Evolutionary conservation across 257 asterid species (phyloP).

Genomic region (Apocynum venetum): DNA sequence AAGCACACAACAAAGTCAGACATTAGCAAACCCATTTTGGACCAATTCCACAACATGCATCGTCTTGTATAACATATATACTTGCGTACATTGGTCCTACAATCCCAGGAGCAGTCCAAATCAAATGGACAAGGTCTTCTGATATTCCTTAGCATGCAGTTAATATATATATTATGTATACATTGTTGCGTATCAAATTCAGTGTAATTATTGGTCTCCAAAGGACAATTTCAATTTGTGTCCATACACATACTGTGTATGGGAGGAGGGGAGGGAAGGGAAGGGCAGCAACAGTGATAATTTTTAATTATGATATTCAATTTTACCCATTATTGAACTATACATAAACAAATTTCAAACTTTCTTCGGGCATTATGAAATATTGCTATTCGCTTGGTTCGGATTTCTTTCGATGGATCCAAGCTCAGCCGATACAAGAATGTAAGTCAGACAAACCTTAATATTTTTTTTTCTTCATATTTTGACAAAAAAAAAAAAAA

Average conservation of each 20-base stretch:
- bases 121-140: slow-evolving; percentile 6
- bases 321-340: too few species aligned
- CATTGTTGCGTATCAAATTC: neutral
- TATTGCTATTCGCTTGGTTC: too few species aligned
- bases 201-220: slow-evolving; percentile 1
- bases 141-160: neutral
- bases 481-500: too few species aligned
- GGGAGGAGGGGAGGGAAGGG: neutral
- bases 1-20: neutral
- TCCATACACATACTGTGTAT: too few species aligned
- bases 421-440: too few species aligned
- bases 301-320: too few species aligned
- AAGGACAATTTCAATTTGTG: neutral
- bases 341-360: too few species aligned
- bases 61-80: neutral
- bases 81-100: slow-evolving; percentile 7
- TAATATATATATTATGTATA: neutral
- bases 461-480: too few species aligned
- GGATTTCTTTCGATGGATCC: too few species aligned
- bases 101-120: slow-evolving; percentile 5
- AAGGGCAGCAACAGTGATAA: neutral
- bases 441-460: too few species aligned
- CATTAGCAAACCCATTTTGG: neutral
- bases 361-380: too few species aligned
- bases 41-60: slow-evolving; percentile 1